A percentile compares a stretch with the other conserved stretches of the same genome.
Evolutionary conservation across 1,139 yeast species (phyloP).

Genomic region (Wickerhamiella infanticola): DNA sequence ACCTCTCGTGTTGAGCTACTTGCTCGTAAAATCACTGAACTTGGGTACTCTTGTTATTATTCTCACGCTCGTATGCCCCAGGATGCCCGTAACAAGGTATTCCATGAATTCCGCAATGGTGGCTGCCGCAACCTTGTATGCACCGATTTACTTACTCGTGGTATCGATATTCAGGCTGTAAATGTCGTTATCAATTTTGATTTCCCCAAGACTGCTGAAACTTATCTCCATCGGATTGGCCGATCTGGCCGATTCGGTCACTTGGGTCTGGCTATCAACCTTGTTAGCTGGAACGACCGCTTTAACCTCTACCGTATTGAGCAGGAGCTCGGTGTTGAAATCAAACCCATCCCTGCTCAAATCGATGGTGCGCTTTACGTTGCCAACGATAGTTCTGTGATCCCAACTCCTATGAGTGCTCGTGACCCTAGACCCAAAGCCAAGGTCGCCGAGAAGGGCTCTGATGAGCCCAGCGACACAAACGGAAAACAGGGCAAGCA

Average conservation of each 20-base stretch:
- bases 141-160: constrained; percentile 92
- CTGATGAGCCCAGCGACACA: not conserved
- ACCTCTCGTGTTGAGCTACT: constrained; percentile 89
- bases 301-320: constrained; percentile 87
- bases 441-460: not conserved
- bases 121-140: constrained; percentile 94
- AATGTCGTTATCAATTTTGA: constrained; percentile 96
- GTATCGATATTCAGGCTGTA: constrained; percentile 98
- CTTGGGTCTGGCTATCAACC: constrained; percentile 90
- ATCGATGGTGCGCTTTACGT: constrained; percentile 84
- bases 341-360: constrained; percentile 84
- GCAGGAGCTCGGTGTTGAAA: constrained; percentile 94
- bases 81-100: constrained; percentile 91
- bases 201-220: constrained; percentile 96
- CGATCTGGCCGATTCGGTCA: constrained; percentile 99
- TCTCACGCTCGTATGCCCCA: constrained; percentile 98
- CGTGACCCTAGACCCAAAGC: not conserved
- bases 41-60: constrained; percentile 92
- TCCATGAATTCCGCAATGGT: constrained; percentile 97
- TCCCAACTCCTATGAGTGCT: constrained; percentile 8
- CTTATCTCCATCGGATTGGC: constrained; percentile 95
- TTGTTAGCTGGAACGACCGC: constrained; percentile 94
- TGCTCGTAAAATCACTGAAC: constrained; percentile 90
- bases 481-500: not conserved
- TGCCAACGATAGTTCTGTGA: constrained; percentile 30